Conservation (phyloP, 768 basidiomycete species). For the Hygrophorus pudorinus region DNA sequence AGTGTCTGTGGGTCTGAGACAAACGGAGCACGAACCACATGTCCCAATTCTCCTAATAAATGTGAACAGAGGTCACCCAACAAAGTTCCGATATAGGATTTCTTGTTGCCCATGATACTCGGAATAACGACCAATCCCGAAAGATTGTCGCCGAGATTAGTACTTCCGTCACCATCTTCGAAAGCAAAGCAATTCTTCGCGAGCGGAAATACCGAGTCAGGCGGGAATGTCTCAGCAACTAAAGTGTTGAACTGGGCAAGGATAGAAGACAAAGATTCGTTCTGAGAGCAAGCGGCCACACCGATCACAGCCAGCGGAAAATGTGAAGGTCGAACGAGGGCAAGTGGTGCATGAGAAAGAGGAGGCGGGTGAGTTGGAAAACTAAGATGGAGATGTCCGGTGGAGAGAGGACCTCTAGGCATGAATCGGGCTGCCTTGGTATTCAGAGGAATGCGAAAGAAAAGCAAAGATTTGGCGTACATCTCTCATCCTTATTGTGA, state of each 20-base stretch:
- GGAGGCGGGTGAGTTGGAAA: constrained; percentile 71
- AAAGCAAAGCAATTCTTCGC: constrained; percentile 81
- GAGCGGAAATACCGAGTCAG: constrained; percentile 61
- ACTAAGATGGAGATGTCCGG: constrained; percentile 73
- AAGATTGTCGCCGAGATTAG: constrained; percentile 45
- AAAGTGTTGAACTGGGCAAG: constrained; percentile 57
- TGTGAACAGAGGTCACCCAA: constrained; percentile 85
- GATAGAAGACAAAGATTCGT: constrained; percentile 41
- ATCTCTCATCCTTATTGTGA: constrained; percentile 63
- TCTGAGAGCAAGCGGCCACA: constrained; percentile 53
- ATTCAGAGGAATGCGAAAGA: constrained; percentile 6
- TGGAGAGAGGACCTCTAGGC: constrained; percentile 54
- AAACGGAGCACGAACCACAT: constrained; percentile 47
- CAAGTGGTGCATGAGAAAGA: constrained; percentile 54
- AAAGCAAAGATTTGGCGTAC: constrained; percentile 26
- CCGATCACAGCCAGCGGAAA: constrained; percentile 88
- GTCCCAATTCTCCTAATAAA: constrained; percentile 77
- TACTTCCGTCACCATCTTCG: constrained; percentile 57
- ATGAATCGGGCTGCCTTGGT: constrained; percentile 61
- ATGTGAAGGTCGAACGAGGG: constrained; percentile 68
- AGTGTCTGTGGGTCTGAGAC: not conserved
- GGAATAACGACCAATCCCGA: constrained; percentile 73
- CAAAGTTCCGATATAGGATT: constrained; percentile 78
- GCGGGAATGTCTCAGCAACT: constrained; percentile 57
- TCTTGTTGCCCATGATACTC: constrained; percentile 79